Evolutionary conservation across 2,329 filamentous ascomycete genomes (phyloP), one percentile per base, ranked within the genome.

Genomic region (Elsinoe perseae): DNA sequence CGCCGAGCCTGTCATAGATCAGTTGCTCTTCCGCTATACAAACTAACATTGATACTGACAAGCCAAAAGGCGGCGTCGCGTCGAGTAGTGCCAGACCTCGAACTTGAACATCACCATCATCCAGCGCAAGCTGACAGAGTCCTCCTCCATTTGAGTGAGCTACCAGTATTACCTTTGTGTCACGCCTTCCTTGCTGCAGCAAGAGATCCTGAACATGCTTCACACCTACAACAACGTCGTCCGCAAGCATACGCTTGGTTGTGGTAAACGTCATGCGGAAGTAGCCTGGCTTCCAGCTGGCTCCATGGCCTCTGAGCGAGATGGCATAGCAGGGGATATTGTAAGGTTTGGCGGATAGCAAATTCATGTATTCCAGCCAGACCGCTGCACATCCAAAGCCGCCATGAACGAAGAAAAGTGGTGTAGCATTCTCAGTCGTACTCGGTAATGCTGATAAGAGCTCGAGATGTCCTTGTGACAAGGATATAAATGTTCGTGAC

Each of bases 1-100:
- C 73, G 2, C 67, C 64, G 30, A 57, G 30, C 4, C 68, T 71
- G 42, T 8, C 20, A n/a, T 6, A 9, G 34, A 38, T 54, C 30
- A 42, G 18, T 10, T 2, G 8, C 10, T 18, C 18, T 18, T 18
- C 12, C n/a, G 23, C 14, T 2, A 25, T n/a, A 34, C n/a, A 8
- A n/a, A 28, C 8, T 23, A 9, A n/a, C n/a, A n/a, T n/a, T 14
- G 14, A 23, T 38, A 54, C 34, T 25, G n/a, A 54, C 52, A 54
- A 23, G 12, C 52, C 52, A 18, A 20, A 54, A 10, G 52, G 52
- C 10, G 52, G 52, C 3, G 34, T 32, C 8, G 52, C 52, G 38
- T 54, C 52, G 10, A 54, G 12, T n/a, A 54, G 21, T 10, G 38
- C 52, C 8, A 54, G 27, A 2, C 21, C 36, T 18, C 36, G 18